Percentiles rank a stretch among this genome's conserved stretches.
These are phyloP conservation scores for Xylaria castorea DNA, from an alignment of 495 filamentous ascomycete genomes.

Conservation along the genomic window DNA sequence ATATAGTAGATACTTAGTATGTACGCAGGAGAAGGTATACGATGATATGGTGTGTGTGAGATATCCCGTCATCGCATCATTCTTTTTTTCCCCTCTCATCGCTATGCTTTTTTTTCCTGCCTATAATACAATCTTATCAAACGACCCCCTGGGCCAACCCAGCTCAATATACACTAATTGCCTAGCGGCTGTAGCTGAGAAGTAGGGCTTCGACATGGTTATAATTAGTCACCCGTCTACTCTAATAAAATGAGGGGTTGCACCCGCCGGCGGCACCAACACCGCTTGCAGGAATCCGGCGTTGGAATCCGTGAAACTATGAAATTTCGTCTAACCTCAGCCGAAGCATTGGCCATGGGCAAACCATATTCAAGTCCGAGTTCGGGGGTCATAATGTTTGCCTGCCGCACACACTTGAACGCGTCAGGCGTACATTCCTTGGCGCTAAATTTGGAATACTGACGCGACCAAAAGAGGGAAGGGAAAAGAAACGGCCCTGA, in stretches of 20 bases:
- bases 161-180: background rate
- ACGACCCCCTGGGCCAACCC: background rate
- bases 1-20: background rate
- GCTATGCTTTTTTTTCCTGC: background rate
- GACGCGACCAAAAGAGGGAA: background rate
- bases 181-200: constrained; percentile 23
- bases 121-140: background rate
- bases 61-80: background rate
- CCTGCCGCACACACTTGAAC: background rate
- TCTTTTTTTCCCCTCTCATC: background rate
- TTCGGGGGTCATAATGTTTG: background rate
- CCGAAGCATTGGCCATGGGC: background rate
- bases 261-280: background rate
- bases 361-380: background rate
- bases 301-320: constrained; percentile 8
- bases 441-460: constrained; percentile 3
- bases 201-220: constrained; percentile 15
- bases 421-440: background rate
- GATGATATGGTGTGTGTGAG: background rate
- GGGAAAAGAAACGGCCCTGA: background rate
- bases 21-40: background rate
- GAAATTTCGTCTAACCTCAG: constrained; percentile 2
- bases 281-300: background rate
- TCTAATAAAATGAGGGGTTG: constrained; percentile 7
- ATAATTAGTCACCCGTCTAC: constrained; percentile 10